Base-by-base conservation (phyloP, 371 early-diverging fungal genomes). In the Apophysomyces ossiformis region DNA sequence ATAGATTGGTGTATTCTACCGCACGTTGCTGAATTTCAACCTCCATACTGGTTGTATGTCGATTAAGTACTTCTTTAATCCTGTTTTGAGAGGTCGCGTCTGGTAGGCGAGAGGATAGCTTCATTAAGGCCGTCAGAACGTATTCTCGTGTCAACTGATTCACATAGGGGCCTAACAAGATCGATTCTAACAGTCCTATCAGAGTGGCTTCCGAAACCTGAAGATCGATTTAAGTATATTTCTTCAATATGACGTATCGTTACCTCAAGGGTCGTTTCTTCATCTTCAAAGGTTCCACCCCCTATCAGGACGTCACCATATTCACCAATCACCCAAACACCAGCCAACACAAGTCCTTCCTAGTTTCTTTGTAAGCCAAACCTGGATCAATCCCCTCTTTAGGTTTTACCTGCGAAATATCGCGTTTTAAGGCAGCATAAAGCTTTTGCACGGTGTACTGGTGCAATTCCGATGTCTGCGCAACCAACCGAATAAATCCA, bases 281-380 rank as follows among this genome's bases (percentile, higher is more conserved):
- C 88, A 35, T 92, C 93, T 37, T 93, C 93, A 61, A 90, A 91
- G 63, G 63, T 81, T 37, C 88, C 88, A 11, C 86, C 86, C 12
- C 71, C 65, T 12, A 88, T 77, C n/a, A 98, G 83, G 5, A 94
- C 78, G 73, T 99, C 97, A 36, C 97, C 98, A 75, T 89, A 98
- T 78, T 99, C 99, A 61, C 99, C 99, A 73, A 97, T 88, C 45
- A 90, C 87, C 99, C 99, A 99, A 6, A 93, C 89, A 61, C 91
- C 92, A 38, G 94, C 94, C 68, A 95, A 82, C n/a, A 96, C 90
- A 56, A 98, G 84, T 5, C 93, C 94, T 73, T 96, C 96, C 81
- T 96, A 46, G 57, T 58, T 9, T 32, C 54, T 16, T 6, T 37
- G n/a, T 26, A 37, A 58, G 13, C 4, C 18, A 43, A 41, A 36